Evolutionary conservation across 352 stramenopile genomes (phyloP), one percentile per base, ranked within the genome.

Genomic region (Phytophthora cryptogea): DNA sequence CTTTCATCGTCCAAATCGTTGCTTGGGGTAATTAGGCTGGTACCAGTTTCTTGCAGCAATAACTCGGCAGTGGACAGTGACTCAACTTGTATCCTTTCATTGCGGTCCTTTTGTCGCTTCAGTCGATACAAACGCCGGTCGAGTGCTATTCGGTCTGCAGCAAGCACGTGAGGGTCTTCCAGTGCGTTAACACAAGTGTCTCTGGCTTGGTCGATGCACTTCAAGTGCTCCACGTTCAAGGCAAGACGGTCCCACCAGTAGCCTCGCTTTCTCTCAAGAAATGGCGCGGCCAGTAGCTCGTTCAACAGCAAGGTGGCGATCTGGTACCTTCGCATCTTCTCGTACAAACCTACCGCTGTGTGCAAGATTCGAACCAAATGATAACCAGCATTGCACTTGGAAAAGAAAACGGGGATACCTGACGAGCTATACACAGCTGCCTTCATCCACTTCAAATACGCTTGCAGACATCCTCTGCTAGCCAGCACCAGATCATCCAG

Each of bases 221-320:
- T 91, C 13, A 91, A 52, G 61, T 91, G 78, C 58, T 92, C 83
- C 52, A 85, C 55, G 32, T 93, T 93, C 35, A 91, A 54, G 3
- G 84, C 80, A 4, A 95, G 64, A 6, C 84, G 78, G 44, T 89
- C 74, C 68, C 83, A 94, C 86, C 83, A 95, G 32, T 80, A 72
- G 0, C 80, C 82, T 3, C 86, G 78, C 48, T 92, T 92, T 23
- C 80, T 69, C 16, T 72, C 51, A 8, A 91, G 69, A 47, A 90
- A 85, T 0, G 68, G 67, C 1, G 74, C 59, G 1, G 67, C 70
- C 8, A 94, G 58, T 14, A 93, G 37, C 31, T 93, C 79, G 11
- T 88, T 83, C 8, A 95, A 67, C 17, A 95, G 33, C 9, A 86
- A 57, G 1, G 78, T 72, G 6, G 86, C 82, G 5, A 88, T 70